Percentiles rank a stretch among this genome's conserved stretches.
Evolutionary conservation across 2,329 filamentous ascomycete genomes (phyloP).

Genomic region (Pseudogymnoascus sp.): DNA sequence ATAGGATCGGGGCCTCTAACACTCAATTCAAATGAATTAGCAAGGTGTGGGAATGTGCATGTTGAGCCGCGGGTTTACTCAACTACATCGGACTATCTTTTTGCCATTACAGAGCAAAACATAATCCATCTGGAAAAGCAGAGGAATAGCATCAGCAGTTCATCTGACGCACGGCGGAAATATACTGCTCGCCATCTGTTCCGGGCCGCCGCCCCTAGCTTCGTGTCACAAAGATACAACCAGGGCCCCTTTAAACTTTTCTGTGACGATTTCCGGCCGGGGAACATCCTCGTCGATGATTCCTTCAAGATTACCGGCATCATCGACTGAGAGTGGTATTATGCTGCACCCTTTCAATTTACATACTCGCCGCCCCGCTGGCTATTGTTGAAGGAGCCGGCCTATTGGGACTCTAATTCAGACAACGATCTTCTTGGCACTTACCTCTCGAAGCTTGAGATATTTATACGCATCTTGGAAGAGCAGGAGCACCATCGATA

Average conservation of each 20-base stretch:
- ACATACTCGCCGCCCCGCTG: constrained; percentile 16
- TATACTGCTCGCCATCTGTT: background rate
- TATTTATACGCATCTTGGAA: background rate
- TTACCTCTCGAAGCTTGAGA: background rate
- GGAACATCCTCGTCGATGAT: constrained; percentile 16
- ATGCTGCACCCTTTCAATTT: constrained; percentile 16
- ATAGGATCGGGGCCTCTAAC: constrained; percentile 11
- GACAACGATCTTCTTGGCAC: background rate
- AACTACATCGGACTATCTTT: background rate
- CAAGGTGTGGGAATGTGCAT: background rate
- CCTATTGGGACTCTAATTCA: background rate
- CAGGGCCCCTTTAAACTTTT: constrained; percentile 15
- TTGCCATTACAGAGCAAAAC: background rate
- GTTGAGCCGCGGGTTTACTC: background rate
- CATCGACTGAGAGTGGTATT: constrained; percentile 18
- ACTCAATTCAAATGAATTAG: constrained; percentile 11
- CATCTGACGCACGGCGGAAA: background rate
- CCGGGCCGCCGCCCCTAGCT: background rate
- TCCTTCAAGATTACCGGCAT: constrained; percentile 14
- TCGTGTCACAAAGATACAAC: constrained; percentile 17
- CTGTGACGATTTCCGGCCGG: constrained; percentile 17
- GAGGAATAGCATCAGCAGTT: background rate
- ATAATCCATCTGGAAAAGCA: background rate
- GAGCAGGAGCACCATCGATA: background rate
- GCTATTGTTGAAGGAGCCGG: constrained; percentile 15